Conservation (phyloP, 139 green algal species). For the Tetratostichococcus sp. region DNA sequence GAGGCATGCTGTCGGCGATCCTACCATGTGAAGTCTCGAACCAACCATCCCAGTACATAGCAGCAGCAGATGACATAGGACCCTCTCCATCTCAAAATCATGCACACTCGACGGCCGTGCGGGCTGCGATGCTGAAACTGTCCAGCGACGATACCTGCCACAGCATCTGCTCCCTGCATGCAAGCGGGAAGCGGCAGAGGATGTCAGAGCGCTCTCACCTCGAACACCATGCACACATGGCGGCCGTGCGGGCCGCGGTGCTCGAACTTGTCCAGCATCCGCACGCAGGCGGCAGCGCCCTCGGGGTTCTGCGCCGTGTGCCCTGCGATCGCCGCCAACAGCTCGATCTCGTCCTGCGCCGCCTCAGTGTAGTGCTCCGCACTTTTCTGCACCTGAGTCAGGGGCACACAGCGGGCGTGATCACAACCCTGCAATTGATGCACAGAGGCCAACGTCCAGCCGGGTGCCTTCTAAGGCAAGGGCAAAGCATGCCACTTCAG, state of each 20-base stretch:
- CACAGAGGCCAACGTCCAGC: too few species aligned
- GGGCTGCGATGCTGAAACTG: constrained; percentile 90
- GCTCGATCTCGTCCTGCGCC: constrained; percentile 90
- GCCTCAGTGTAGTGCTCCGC: constrained; percentile 95
- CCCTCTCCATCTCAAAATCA: constrained; percentile 91
- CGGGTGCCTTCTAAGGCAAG: too few species aligned
- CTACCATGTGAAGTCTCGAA: too few species aligned
- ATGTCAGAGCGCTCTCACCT: constrained; percentile 47
- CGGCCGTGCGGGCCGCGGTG: constrained; percentile 85
- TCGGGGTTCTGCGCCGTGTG: background rate
- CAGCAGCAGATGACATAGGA: too few species aligned
- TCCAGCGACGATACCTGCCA: too few species aligned
- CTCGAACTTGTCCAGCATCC: constrained; percentile 90
- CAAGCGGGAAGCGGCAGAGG: too few species aligned
- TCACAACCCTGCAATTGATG: too few species aligned
- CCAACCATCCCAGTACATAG: too few species aligned
- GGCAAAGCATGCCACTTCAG: background rate
- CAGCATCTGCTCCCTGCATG: too few species aligned
- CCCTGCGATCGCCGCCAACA: constrained; percentile 72
- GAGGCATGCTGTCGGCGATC: too few species aligned
- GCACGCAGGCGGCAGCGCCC: constrained; percentile 64
- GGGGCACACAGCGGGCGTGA: too few species aligned
- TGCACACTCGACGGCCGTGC: constrained; percentile 93
- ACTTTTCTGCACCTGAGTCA: constrained; percentile 88
- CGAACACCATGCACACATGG: constrained; percentile 99